Conservation (phyloP, 2,329 filamentous ascomycete species). For the Sphaerulina vaccinii region DNA sequence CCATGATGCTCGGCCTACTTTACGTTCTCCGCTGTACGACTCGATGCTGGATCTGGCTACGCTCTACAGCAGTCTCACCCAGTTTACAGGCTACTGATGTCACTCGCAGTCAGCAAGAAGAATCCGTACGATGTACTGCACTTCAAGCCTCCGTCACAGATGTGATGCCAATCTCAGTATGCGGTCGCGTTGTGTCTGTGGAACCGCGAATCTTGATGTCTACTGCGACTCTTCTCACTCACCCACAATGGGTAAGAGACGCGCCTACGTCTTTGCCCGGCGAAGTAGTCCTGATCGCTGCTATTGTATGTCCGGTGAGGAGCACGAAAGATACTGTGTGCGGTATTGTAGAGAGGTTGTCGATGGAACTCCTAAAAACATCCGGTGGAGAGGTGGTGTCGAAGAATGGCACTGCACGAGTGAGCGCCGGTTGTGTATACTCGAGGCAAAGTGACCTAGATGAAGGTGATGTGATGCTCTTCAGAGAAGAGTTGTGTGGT, state of each 20-base stretch:
- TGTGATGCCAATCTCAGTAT: conserved; percentile 8
- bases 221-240: conserved; percentile 9
- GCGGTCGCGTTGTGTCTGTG: conserved; percentile 5
- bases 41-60: conserved; percentile 15
- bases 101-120: conserved; percentile 22
- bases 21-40: conserved; percentile 16
- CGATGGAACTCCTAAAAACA: neutral
- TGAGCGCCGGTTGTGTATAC: neutral
- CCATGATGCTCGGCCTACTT: conserved; percentile 38
- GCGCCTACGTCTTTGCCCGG: conserved; percentile 1
- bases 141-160: neutral
- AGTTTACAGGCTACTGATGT: conserved; percentile 27
- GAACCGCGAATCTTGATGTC: conserved; percentile 7
- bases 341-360: neutral
- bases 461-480: neutral
- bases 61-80: conserved; percentile 27
- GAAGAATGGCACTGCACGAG: neutral
- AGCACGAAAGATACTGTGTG: neutral
- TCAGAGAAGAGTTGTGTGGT: too few relatives aligned
- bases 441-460: neutral
- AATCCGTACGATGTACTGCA: conserved; percentile 22
- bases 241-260: neutral
- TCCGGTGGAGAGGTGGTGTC: neutral
- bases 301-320: conserved; percentile 1
- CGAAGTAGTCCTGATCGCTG: conserved; percentile 2